A percentile compares a stretch with the other conserved stretches of the same genome.
These are phyloP conservation scores for Linanthus parryae DNA, from an alignment of 148 eudicot genomes.

Conservation along the genomic window DNA sequence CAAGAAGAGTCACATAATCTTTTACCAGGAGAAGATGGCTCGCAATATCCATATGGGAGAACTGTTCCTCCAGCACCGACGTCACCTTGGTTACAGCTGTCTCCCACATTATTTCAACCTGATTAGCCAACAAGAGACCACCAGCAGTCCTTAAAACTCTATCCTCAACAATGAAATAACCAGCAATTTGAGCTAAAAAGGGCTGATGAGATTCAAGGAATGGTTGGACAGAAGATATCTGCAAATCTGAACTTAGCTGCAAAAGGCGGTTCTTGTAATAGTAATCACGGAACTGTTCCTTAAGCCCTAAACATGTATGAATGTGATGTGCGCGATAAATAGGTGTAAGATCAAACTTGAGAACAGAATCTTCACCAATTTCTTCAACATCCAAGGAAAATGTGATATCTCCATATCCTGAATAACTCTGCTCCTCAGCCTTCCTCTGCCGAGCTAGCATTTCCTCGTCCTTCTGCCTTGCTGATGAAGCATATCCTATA, in stretches of 20 bases:
- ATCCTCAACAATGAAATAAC: constrained; percentile 89
- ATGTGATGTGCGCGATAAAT: constrained; percentile 83
- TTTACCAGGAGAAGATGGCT: constrained; percentile 69
- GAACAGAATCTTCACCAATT: constrained; percentile 52
- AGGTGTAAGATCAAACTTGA: constrained; percentile 80
- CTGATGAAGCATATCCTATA: constrained; percentile 59
- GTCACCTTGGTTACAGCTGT: constrained; percentile 63
- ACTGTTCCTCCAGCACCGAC: constrained; percentile 61
- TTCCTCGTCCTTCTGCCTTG: constrained; percentile 72
- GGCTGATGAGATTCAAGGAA: constrained; percentile 80
- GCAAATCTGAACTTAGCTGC: constrained; percentile 87
- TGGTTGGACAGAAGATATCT: constrained; percentile 56
- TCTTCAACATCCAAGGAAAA: constrained; percentile 80
- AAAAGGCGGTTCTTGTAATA: constrained; percentile 78
- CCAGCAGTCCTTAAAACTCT: constrained; percentile 87
- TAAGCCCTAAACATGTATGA: constrained; percentile 65
- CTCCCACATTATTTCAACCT: constrained; percentile 96
- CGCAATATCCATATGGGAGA: constrained; percentile 52
- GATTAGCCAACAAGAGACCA: constrained; percentile 58
- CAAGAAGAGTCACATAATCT: constrained; percentile 87
- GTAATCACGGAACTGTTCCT: constrained; percentile 78
- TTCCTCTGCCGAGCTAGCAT: constrained; percentile 71
- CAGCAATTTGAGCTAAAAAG: constrained; percentile 74
- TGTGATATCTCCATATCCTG: constrained; percentile 43
- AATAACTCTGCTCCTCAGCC: constrained; percentile 62